Base-by-base conservation (phyloP, 495 filamentous ascomycete species). In the Talaromyces nanjingensis region DNA sequence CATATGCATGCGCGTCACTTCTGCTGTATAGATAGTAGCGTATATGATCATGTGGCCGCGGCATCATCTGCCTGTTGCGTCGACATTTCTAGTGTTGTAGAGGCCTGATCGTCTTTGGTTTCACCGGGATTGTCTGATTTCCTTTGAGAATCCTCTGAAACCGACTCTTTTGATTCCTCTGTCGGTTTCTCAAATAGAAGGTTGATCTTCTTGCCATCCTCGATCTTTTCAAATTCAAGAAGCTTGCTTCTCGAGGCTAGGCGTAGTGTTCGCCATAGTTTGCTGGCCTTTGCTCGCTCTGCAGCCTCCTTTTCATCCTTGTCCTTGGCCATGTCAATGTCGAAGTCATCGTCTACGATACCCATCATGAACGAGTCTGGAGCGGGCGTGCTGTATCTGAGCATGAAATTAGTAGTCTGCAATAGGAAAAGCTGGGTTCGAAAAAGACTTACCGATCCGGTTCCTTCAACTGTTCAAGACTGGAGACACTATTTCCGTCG, bases 191-290 rank as follows among this genome's bases (percentile, higher is more conserved):
- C 76, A 58, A 87, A 83, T n/a, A 88, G 74, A 20, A 70, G 67
- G 47, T 82, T 71, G 39, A 88, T 66, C 53, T 89, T 90, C 66
- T 89, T 87, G 49, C 87, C 88, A 67, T 92, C 86, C 18, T 96
- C 92, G 18, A 96, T 87, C 71, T 90, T 91, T 70, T 97, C 91
- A 70, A 97, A 96, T 12, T 85, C 70, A 45, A 83, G 81, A 29
- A 97, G 83, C 66, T 87, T 89, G 66, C 77, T 84, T 68, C 81
- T 87, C 47, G 86, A 84, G 4, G 91, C 89, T 62, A 97, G 83
- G 42, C 94, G 85, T 54, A 98, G 77, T 20, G 89, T 87, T 65
- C 91, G 84, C 94, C 94, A 98, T 33, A 85, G 88, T 74, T 96
- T 93, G 79, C 91, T 96, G 24, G 85, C 82, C 72, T 92, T 96